Evolutionary conservation across 371 early-diverging fungal genomes (phyloP).

Genomic region (Mucor irregularis): DNA sequence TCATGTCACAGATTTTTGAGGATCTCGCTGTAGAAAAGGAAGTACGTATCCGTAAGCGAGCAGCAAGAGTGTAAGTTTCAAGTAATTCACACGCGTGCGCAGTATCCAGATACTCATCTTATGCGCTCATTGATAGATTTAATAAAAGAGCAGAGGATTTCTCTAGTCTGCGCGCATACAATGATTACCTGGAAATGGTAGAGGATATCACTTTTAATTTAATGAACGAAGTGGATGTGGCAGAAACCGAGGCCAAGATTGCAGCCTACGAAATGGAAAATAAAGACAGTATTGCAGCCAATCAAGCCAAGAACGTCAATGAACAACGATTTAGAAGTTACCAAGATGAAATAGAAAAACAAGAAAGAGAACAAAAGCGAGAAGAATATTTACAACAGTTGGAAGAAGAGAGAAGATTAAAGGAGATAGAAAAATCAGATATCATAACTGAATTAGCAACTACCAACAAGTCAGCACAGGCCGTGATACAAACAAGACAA

Average conservation of each 20-base stretch:
- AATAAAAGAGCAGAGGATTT: slow-evolving; percentile 94
- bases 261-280: slow-evolving; percentile 80
- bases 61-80: slow-evolving; percentile 78
- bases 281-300: slow-evolving; percentile 75
- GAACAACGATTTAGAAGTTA: slow-evolving; percentile 46
- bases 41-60: slow-evolving; percentile 82
- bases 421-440: slow-evolving; percentile 50
- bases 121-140: slow-evolving; percentile 52
- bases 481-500: slow-evolving; percentile 46
- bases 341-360: slow-evolving; percentile 47
- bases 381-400: slow-evolving; percentile 57
- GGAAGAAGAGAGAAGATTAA: slow-evolving; percentile 50
- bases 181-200: slow-evolving; percentile 91
- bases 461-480: slow-evolving; percentile 52
- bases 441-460: slow-evolving; percentile 53
- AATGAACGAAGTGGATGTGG: slow-evolving; percentile 83
- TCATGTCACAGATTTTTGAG: slow-evolving; percentile 90
- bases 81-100: no score
- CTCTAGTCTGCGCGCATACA: slow-evolving; percentile 69
- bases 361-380: slow-evolving; percentile 51
- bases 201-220: slow-evolving; percentile 90
- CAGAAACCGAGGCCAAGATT: slow-evolving; percentile 81
- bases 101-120: not conserved
- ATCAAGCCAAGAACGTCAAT: slow-evolving; percentile 57
- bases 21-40: slow-evolving; percentile 95